phyloP scores from a whole-genome alignment of 2,329 filamentous ascomycete species.

The Leptographium lundbergii region DNA sequence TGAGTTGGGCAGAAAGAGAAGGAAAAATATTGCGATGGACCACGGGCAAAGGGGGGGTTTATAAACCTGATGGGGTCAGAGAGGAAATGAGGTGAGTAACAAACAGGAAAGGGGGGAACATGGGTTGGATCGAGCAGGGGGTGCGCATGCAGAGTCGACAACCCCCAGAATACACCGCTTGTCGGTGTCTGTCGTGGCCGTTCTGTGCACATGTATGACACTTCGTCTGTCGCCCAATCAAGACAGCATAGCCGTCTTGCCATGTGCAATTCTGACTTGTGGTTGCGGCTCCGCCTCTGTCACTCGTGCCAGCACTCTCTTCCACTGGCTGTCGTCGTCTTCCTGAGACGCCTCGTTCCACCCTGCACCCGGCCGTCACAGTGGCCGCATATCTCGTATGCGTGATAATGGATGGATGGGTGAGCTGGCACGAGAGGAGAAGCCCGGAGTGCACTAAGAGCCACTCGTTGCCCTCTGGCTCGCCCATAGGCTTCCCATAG shows the following conservation, averaged over 20 bases:
- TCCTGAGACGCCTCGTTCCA: neutral
- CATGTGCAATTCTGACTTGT: neutral
- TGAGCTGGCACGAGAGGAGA: neutral
- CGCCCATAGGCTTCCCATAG: neutral
- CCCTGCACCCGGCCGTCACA: conserved; percentile 26
- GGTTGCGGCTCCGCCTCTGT: neutral
- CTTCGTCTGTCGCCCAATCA: neutral
- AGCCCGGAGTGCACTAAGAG: neutral
- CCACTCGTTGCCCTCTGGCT: neutral
- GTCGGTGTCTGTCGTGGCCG: neutral
- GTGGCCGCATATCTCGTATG: conserved; percentile 21
- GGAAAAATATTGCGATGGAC: conserved; percentile 6
- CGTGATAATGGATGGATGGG: neutral
- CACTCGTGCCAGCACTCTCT: neutral
- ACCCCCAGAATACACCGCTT: neutral
- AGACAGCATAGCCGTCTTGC: neutral
- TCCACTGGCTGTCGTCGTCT: neutral
- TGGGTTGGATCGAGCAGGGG: neutral
- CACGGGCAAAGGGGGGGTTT: conserved; percentile 14
- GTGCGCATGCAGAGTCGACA: neutral
- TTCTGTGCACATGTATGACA: neutral
- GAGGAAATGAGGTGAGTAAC: conserved; percentile 1
- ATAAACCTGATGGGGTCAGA: conserved; percentile 6
- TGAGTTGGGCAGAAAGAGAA: conserved; percentile 18
- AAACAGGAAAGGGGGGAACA: neutral